Conservation (phyloP, 768 basidiomycete genomes). For the Coprinopsis strossmayeri region DNA sequence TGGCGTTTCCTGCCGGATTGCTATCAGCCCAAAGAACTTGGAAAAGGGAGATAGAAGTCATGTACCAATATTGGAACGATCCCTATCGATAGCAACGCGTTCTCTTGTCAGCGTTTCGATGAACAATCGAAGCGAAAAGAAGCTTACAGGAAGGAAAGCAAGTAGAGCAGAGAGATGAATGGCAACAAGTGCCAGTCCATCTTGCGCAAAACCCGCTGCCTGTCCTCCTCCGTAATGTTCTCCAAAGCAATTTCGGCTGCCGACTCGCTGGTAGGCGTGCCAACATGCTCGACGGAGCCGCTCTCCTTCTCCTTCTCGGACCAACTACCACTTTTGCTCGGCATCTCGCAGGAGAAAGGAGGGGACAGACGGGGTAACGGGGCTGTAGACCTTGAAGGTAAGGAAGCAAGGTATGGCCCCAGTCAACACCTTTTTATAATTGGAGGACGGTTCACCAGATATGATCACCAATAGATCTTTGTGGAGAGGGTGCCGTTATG, state of each 20-base stretch:
- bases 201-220: constrained; percentile 29
- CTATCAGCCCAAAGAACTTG: background rate
- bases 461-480: too few species aligned
- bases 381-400: background rate
- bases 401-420: background rate
- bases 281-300: constrained; percentile 4
- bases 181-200: constrained; percentile 39
- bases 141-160: constrained; percentile 41
- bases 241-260: background rate
- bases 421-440: background rate
- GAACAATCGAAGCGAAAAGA: background rate
- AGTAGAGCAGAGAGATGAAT: constrained; percentile 36
- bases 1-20: constrained; percentile 21
- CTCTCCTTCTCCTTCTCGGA: constrained; percentile 6
- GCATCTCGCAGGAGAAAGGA: background rate
- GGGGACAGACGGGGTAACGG: background rate
- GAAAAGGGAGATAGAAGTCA: background rate
- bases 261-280: constrained; percentile 1
- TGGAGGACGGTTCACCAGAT: too few species aligned
- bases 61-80: constrained; percentile 30
- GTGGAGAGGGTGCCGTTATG: too few species aligned
- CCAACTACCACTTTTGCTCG: background rate
- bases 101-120: background rate
- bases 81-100: constrained; percentile 18
- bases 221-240: constrained; percentile 17